Conservation (phyloP, 495 filamentous ascomycete genomes). For the Thermothielavioides terrestris region DNA sequence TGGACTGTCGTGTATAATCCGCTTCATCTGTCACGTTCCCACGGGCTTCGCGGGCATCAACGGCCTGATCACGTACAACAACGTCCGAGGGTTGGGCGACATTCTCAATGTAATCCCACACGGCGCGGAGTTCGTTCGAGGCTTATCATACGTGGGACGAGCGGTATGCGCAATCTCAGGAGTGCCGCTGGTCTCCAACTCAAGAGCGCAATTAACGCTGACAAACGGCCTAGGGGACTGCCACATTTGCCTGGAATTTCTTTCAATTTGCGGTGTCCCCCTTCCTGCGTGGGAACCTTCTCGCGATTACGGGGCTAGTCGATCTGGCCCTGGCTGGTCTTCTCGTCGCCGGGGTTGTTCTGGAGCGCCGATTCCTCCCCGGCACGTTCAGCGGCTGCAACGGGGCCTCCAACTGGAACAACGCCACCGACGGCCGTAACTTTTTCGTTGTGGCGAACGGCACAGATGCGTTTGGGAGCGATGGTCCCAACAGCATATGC, state of each 20-base stretch:
- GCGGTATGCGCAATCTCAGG: neutral
- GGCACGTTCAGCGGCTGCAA: neutral
- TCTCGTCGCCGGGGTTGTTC: neutral
- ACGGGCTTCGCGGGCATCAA: neutral
- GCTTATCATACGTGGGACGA: neutral
- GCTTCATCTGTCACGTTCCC: constrained; percentile 1
- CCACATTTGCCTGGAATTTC: constrained; percentile 3
- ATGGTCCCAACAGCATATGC: neutral
- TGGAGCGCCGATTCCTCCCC: neutral
- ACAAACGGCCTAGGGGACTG: neutral
- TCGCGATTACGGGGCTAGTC: neutral
- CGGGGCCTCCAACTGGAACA: constrained; percentile 1
- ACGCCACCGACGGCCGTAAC: constrained; percentile 6
- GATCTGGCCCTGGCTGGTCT: neutral
- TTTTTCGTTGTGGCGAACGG: neutral
- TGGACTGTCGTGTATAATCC: neutral
- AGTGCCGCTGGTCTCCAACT: neutral
- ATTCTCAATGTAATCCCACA: neutral
- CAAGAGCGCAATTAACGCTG: neutral
- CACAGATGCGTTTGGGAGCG: neutral
- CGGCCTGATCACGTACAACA: neutral
- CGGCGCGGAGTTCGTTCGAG: neutral
- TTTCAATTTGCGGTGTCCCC: neutral
- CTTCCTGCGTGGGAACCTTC: neutral
- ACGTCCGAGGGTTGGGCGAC: neutral